A percentile compares a stretch with the other conserved stretches of the same genome.
Conservation (phyloP, 169 alveolate species). For the Cyclospora cayetanensis region DNA sequence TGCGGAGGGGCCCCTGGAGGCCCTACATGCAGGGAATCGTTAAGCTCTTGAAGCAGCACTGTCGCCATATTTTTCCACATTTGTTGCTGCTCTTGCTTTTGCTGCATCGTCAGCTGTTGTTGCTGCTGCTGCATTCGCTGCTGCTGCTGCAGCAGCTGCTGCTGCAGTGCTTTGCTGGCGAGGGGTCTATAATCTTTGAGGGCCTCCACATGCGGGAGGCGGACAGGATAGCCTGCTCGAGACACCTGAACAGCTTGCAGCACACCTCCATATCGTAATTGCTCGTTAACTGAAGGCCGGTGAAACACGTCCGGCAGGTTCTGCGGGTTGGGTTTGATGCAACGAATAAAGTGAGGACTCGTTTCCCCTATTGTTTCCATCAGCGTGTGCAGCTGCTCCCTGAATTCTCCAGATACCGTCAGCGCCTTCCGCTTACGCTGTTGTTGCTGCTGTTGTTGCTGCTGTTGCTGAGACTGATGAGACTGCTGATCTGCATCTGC, state of each 20-base stretch:
- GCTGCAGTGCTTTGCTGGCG: not conserved
- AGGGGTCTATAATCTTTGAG: constrained; percentile 85
- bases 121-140: not conserved
- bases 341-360: constrained; percentile 92
- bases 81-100: not conserved
- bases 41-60: not conserved
- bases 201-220: constrained; percentile 90
- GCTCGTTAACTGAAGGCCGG: constrained; percentile 84
- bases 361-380: constrained; percentile 87
- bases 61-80: not conserved
- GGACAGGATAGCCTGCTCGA: constrained; percentile 95
- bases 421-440: not conserved
- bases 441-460: not conserved
- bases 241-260: constrained; percentile 93
- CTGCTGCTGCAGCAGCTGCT: not conserved
- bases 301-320: constrained; percentile 86
- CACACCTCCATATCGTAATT: constrained; percentile 82
- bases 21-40: not conserved
- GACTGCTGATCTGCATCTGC: not conserved
- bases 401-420: constrained; percentile 92
- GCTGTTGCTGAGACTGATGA: not conserved
- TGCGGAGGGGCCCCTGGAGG: not conserved
- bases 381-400: constrained; percentile 90
- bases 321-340: constrained; percentile 93
- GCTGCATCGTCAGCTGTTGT: not conserved